Evolutionary conservation across 2,329 filamentous ascomycete species (phyloP).

Genomic region (Diaporthe sp.): DNA sequence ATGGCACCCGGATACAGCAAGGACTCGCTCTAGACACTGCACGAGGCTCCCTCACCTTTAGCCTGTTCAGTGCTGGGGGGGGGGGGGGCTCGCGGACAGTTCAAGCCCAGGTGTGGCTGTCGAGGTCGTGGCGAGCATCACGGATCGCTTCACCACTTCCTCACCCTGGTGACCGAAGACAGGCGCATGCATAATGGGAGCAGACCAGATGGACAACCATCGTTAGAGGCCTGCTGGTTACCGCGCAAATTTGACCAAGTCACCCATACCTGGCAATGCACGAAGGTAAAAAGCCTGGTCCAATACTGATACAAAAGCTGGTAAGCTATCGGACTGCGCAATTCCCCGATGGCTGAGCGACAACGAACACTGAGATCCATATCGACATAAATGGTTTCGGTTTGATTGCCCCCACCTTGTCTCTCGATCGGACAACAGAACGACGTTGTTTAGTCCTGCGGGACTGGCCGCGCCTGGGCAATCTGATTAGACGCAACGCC

Average conservation of each 20-base stretch:
- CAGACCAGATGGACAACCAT: background rate
- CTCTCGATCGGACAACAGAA: background rate
- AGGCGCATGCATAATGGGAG: background rate
- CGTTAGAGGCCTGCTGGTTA: background rate
- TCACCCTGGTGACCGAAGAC: background rate
- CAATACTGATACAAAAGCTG: background rate
- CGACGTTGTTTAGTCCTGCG: background rate
- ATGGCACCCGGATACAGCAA: background rate
- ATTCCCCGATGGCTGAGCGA: background rate
- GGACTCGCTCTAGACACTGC: background rate
- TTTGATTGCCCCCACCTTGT: background rate
- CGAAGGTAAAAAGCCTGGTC: background rate
- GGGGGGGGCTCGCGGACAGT: background rate
- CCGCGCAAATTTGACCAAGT: background rate
- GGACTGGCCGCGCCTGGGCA: background rate
- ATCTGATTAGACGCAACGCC: background rate
- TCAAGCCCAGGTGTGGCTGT: background rate
- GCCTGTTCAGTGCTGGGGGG: background rate
- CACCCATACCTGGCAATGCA: background rate
- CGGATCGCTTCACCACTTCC: background rate
- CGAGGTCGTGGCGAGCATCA: background rate
- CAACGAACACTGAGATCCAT: background rate
- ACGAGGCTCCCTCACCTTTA: background rate
- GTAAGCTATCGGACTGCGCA: background rate
- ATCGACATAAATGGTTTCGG: background rate